These are phyloP conservation scores for Silene conica DNA, from an alignment of 148 eudicot genomes.

Conservation along the genomic window DNA sequence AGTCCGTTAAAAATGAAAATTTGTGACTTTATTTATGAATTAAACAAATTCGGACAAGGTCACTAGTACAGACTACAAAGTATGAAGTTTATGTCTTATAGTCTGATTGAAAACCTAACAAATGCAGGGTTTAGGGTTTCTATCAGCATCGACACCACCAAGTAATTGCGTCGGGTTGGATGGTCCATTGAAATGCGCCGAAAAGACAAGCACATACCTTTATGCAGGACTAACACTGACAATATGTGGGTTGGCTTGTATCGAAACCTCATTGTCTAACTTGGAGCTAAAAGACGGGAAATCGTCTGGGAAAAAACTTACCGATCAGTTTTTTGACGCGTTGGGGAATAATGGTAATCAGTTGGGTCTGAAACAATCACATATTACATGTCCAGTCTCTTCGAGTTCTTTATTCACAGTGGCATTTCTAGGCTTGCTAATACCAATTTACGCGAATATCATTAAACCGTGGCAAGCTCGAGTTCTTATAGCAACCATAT, in stretches of 20 bases:
- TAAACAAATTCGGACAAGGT: no score
- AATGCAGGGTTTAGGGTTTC: not conserved
- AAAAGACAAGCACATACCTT: not conserved
- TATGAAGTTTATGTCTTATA: no score
- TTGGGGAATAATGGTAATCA: no score
- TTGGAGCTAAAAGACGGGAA: not conserved
- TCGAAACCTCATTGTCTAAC: not conserved
- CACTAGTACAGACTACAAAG: no score
- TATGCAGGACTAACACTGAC: not conserved
- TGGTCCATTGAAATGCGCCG: not conserved
- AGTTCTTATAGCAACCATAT: not conserved
- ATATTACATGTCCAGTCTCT: not conserved
- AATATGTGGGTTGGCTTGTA: not conserved
- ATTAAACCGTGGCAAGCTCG: slow-evolving; percentile 1
- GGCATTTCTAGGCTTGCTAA: not conserved
- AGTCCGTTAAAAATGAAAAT: no score
- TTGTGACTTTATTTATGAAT: no score
- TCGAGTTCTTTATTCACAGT: not conserved
- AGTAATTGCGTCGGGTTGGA: not conserved
- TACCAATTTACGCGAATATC: not conserved
- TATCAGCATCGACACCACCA: not conserved
- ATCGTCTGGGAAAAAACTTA: no score
- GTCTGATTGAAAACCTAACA: no score
- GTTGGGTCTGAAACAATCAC: no score
- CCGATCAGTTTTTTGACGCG: no score